These are phyloP conservation scores for Thielaviopsis punctulata DNA, from an alignment of 2,329 filamentous ascomycete genomes.

Conservation along the genomic window DNA sequence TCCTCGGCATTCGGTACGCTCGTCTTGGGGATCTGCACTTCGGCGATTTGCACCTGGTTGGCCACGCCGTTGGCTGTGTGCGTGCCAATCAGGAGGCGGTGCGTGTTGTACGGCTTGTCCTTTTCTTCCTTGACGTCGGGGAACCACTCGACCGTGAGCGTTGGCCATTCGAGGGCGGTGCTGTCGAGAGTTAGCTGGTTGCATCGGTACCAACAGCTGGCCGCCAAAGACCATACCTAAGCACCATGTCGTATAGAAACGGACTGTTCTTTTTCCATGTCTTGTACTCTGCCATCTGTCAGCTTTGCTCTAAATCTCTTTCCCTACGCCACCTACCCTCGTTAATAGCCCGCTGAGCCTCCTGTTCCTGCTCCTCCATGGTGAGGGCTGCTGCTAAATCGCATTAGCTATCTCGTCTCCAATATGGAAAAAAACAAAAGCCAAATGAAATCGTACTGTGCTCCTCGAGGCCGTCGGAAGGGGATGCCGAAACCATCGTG, in stretches of 20 bases:
- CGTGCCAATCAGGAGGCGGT: slow-evolving; percentile 82
- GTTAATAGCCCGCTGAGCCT: slow-evolving; percentile 79
- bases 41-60: slow-evolving; percentile 89
- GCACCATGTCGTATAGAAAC: slow-evolving; percentile 94
- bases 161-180: slow-evolving; percentile 92
- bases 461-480: slow-evolving; percentile 8
- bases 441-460: slow-evolving; percentile 1
- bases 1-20: slow-evolving; percentile 58
- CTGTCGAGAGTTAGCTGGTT: slow-evolving; percentile 23
- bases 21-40: slow-evolving; percentile 79
- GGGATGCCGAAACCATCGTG: not conserved
- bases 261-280: slow-evolving; percentile 99
- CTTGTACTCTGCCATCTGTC: slow-evolving; percentile 62
- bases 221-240: slow-evolving; percentile 49
- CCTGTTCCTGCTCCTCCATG: slow-evolving; percentile 49
- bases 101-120: slow-evolving; percentile 72
- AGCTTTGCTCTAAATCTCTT: not conserved
- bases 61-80: slow-evolving; percentile 74
- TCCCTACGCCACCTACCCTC: slow-evolving; percentile 42
- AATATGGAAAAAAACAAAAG: not conserved
- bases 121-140: slow-evolving; percentile 81
- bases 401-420: not conserved
- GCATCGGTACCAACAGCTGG: not conserved
- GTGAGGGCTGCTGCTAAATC: slow-evolving; percentile 20
- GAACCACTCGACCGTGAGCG: slow-evolving; percentile 94